Conservation (phyloP, 2,329 filamentous ascomycete species). For the Fusarium duplospermum region DNA sequence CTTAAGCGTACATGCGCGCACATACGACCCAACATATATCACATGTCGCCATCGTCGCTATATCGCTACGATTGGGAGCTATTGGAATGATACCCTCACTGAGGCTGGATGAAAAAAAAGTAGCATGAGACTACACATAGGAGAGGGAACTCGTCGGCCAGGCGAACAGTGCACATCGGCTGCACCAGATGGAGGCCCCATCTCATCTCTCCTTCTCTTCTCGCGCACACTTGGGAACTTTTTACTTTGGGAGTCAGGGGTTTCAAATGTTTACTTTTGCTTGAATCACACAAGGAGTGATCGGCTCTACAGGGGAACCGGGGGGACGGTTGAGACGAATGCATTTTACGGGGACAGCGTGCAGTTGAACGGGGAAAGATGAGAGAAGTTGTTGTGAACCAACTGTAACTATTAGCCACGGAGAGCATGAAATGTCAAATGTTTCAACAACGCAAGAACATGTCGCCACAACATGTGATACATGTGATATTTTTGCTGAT, state of each 20-base stretch:
- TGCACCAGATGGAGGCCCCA: conserved; percentile 26
- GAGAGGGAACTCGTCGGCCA: conserved; percentile 13
- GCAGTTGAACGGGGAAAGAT: background rate
- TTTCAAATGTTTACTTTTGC: conserved; percentile 38
- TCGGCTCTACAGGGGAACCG: conserved; percentile 17
- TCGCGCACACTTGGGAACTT: conserved; percentile 28
- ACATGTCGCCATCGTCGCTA: conserved; percentile 11
- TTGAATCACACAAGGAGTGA: conserved; percentile 24
- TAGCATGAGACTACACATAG: conserved; percentile 10
- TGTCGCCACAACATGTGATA: background rate
- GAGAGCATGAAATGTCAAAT: conserved; percentile 31
- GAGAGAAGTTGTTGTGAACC: conserved; percentile 19
- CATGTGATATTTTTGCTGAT: conserved; percentile 3
- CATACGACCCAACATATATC: conserved; percentile 15
- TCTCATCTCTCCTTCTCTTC: conserved; percentile 26
- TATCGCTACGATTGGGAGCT: conserved; percentile 30
- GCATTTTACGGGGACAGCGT: conserved; percentile 6
- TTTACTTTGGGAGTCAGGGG: conserved; percentile 40
- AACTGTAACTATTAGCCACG: conserved; percentile 36
- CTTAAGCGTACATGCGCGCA: conserved; percentile 33
- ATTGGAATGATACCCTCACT: conserved; percentile 44
- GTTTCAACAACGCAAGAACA: background rate
- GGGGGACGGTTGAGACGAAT: conserved; percentile 5
- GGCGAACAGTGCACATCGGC: conserved; percentile 18
- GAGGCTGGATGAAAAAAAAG: conserved; percentile 37